Evolutionary conservation across 768 basidiomycete species (phyloP).

Genomic region (Rhodotorula babjevae): DNA sequence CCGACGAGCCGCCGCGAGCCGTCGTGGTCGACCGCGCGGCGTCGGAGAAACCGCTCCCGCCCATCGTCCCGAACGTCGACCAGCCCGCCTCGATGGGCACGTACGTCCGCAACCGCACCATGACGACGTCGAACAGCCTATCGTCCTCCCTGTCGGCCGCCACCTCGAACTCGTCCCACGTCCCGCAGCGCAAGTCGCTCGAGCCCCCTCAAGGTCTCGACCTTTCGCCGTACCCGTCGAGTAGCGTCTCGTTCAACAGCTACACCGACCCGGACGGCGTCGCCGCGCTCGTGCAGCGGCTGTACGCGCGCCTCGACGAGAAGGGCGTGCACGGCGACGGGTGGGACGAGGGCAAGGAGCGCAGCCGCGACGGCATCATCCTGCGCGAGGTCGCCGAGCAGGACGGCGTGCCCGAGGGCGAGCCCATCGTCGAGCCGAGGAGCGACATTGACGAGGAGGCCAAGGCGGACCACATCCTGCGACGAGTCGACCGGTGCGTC

Average conservation of each 20-base stretch:
- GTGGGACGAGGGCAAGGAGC: constrained; percentile 86
- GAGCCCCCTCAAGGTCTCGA: neutral
- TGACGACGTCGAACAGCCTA: neutral
- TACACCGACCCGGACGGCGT: constrained; percentile 27
- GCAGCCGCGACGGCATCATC: constrained; percentile 63
- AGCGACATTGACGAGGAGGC: constrained; percentile 60
- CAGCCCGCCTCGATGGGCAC: neutral
- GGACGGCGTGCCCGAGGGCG: neutral
- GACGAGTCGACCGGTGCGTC: constrained; percentile 60
- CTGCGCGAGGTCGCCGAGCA: constrained; percentile 40
- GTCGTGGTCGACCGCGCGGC: too few species aligned
- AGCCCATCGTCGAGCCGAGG: constrained; percentile 50
- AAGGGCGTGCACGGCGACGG: constrained; percentile 93
- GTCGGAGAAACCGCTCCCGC: neutral
- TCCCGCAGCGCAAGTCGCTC: neutral
- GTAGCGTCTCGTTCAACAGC: constrained; percentile 10
- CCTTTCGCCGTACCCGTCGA: constrained; percentile 7
- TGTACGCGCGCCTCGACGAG: constrained; percentile 82
- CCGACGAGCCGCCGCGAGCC: neutral
- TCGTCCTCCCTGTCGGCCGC: constrained; percentile 17
- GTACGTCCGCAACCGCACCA: neutral
- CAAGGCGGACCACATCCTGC: constrained; percentile 68
- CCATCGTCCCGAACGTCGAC: neutral
- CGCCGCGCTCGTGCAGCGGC: constrained; percentile 71
- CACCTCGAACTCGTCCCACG: constrained; percentile 36